A percentile compares a stretch with the other conserved stretches of the same genome.
Conservation (phyloP, 345 rosid species). For the Dipteronia dyeriana region DNA sequence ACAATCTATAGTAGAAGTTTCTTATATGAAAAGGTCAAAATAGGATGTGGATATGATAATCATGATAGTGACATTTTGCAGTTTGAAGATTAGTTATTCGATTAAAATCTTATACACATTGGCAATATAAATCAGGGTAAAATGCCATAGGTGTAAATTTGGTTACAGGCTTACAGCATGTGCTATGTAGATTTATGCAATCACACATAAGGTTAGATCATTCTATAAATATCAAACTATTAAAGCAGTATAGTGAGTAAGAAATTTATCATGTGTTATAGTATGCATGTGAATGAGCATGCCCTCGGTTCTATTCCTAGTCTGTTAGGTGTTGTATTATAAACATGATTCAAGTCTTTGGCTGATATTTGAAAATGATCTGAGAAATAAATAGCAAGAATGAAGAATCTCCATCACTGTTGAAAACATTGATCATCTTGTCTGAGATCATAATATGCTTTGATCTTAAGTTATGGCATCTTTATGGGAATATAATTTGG, state of each 20-base stretch:
- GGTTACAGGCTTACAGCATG: slow-evolving; percentile 7
- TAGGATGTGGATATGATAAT: not conserved
- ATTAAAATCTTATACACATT: not conserved
- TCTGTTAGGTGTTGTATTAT: not conserved
- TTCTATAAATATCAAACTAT: not conserved
- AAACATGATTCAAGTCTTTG: slow-evolving; percentile 1
- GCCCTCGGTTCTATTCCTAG: not conserved
- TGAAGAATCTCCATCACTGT: not conserved
- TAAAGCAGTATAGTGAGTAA: not conserved
- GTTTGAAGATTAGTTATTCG: not conserved
- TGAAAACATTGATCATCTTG: not conserved
- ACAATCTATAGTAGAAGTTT: not conserved
- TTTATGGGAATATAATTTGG: not conserved
- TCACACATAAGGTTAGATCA: too few species aligned
- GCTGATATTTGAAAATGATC: slow-evolving; percentile 8
- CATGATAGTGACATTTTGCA: not conserved
- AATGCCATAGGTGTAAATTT: not conserved
- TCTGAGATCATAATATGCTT: slow-evolving; percentile 1
- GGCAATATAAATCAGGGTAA: not conserved
- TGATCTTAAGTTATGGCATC: slow-evolving; percentile 1
- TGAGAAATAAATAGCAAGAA: not conserved
- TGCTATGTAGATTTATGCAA: not conserved
- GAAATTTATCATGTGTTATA: not conserved
- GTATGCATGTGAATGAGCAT: not conserved
- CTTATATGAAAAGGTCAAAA: not conserved